These are phyloP conservation scores for Uncinocarpus reesii DNA, from an alignment of 2,329 filamentous ascomycete genomes.

Conservation along the genomic window DNA sequence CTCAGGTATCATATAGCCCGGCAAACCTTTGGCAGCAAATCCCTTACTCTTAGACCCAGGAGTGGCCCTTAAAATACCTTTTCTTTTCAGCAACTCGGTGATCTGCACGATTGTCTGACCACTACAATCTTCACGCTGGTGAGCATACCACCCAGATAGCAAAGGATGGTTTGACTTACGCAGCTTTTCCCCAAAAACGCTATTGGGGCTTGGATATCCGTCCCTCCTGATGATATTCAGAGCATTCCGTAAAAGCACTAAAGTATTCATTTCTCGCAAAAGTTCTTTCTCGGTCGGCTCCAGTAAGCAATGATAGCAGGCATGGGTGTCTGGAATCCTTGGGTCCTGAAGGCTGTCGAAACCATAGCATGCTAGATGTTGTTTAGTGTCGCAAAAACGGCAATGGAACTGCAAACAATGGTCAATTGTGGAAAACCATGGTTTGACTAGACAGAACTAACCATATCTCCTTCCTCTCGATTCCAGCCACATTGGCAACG, in stretches of 20 bases:
- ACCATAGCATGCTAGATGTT: slow-evolving; percentile 41
- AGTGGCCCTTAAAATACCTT: slow-evolving; percentile 22
- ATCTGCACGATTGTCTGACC: slow-evolving; percentile 24
- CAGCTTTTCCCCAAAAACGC: slow-evolving; percentile 24
- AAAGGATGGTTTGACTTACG: slow-evolving; percentile 20
- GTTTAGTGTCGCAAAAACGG: slow-evolving; percentile 35
- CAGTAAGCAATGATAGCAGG: slow-evolving; percentile 40
- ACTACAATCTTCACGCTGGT: slow-evolving; percentile 23
- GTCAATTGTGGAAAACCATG: background rate
- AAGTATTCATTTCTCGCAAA: slow-evolving; percentile 22
- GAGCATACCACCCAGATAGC: background rate
- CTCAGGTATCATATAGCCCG: slow-evolving; percentile 22
- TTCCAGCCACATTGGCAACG: slow-evolving; percentile 36
- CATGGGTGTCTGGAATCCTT: slow-evolving; percentile 34
- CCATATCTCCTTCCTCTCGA: slow-evolving; percentile 35
- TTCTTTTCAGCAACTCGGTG: slow-evolving; percentile 24
- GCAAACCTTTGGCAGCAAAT: slow-evolving; percentile 24
- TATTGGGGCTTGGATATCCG: slow-evolving; percentile 23
- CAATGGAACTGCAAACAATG: slow-evolving; percentile 32
- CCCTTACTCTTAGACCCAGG: slow-evolving; percentile 26
- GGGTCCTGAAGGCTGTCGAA: slow-evolving; percentile 31
- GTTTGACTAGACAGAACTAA: slow-evolving; percentile 19
- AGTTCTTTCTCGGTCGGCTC: slow-evolving; percentile 22
- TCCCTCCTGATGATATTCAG: slow-evolving; percentile 24
- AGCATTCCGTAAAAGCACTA: slow-evolving; percentile 24